Conservation (phyloP, 176 grass and related monocot species). For the Microstegium vimineum region DNA sequence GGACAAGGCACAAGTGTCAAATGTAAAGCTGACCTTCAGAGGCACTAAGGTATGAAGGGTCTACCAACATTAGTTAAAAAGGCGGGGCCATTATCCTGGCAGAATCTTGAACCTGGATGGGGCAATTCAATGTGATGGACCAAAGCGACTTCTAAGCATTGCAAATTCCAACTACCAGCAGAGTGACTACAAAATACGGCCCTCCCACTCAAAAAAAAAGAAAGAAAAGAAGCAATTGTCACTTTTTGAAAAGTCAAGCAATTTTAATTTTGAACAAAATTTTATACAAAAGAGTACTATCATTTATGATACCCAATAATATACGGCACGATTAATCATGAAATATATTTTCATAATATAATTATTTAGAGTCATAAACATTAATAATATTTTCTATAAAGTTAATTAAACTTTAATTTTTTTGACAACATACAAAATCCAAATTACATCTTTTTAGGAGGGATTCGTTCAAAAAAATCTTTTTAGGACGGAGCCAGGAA, state of each 20-base stretch:
- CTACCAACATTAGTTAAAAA: not conserved
- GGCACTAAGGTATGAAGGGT: slow-evolving; percentile 1
- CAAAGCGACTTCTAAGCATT: not conserved
- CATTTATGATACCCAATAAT: not conserved
- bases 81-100: not conserved
- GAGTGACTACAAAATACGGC: not conserved
- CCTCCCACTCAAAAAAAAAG: not conserved
- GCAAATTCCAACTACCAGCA: not conserved
- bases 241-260: not conserved
- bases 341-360: not conserved
- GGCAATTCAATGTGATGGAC: not conserved
- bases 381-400: not conserved
- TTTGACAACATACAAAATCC: not conserved
- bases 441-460: not conserved
- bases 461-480: too few species aligned
- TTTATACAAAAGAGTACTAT: not conserved
- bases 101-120: not conserved
- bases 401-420: not conserved
- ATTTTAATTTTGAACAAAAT: not conserved
- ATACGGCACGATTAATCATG: not conserved
- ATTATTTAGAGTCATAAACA: not conserved
- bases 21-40: not conserved
- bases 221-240: not conserved
- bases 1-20: slow-evolving; percentile 13
- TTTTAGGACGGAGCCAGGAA: not conserved